phyloP scores from a whole-genome alignment of 2,329 filamentous ascomycete species.

The Chalaropsis thielavioides region DNA sequence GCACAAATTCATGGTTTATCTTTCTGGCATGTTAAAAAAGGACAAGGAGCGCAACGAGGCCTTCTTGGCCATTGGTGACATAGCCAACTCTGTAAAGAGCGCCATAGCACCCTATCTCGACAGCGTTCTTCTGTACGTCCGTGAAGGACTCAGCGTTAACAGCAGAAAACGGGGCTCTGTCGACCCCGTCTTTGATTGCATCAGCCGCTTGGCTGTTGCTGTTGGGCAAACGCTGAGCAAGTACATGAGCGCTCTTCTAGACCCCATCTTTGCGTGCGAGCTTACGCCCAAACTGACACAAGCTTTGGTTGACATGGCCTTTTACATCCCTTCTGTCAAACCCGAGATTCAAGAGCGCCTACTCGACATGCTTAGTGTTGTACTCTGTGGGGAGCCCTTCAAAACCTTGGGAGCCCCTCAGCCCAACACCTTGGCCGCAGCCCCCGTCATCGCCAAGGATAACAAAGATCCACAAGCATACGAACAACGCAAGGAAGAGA shows the following conservation, averaged over 20 bases:
- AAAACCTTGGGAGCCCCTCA: slow-evolving; percentile 82
- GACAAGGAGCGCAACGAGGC: slow-evolving; percentile 89
- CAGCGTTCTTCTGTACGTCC: slow-evolving; percentile 81
- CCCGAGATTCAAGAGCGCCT: slow-evolving; percentile 85
- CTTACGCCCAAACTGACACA: slow-evolving; percentile 87
- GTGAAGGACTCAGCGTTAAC: slow-evolving; percentile 74
- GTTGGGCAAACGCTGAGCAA: slow-evolving; percentile 95
- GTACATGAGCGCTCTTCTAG: slow-evolving; percentile 89
- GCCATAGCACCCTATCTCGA: slow-evolving; percentile 92
- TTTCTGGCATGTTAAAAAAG: slow-evolving; percentile 85
- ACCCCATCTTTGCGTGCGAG: slow-evolving; percentile 94
- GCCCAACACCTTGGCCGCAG: slow-evolving; percentile 60
- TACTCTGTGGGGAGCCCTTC: slow-evolving; percentile 84
- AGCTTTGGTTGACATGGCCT: slow-evolving; percentile 94
- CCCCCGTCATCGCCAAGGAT: slow-evolving; percentile 75
- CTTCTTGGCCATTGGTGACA: slow-evolving; percentile 89
- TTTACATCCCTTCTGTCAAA: slow-evolving; percentile 93
- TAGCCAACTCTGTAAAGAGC: slow-evolving; percentile 90
- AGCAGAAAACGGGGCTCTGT: slow-evolving; percentile 51
- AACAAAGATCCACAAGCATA: slow-evolving; percentile 71
- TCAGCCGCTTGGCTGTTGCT: slow-evolving; percentile 87
- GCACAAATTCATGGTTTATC: slow-evolving; percentile 92
- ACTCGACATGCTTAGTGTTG: slow-evolving; percentile 85
- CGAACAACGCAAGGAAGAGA: slow-evolving; percentile 68
- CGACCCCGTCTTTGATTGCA: slow-evolving; percentile 87